Evolutionary conservation across 768 basidiomycete species (phyloP).

Genomic region (Sporobolomyces roseus): DNA sequence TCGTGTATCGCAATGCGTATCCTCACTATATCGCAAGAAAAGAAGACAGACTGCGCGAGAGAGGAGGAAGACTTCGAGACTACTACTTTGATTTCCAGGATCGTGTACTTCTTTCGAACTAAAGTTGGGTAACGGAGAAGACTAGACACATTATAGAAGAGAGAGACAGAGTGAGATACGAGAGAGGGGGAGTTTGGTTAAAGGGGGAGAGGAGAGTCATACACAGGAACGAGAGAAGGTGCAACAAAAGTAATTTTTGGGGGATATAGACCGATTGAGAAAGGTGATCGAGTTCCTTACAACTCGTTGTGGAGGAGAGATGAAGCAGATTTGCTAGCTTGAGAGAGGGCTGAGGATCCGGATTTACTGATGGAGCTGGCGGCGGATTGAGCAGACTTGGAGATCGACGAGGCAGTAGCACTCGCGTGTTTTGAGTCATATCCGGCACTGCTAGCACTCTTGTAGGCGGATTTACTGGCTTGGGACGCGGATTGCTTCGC

Average conservation of each 20-base stretch:
- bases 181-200: no score
- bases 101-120: no score
- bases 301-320: slow-evolving; percentile 20
- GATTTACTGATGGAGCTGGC: background rate
- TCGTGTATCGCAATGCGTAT: no score
- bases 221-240: background rate
- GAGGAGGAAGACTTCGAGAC: no score
- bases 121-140: no score
- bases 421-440: slow-evolving; percentile 11
- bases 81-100: no score
- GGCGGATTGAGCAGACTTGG: background rate
- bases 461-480: slow-evolving; percentile 22
- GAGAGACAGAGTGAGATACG: background rate
- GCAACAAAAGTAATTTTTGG: no score
- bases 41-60: no score
- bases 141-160: background rate
- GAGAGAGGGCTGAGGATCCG: background rate
- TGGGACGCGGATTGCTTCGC: slow-evolving; percentile 9
- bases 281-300: slow-evolving; percentile 3
- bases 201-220: background rate
- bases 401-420: background rate
- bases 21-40: no score
- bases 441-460: slow-evolving; percentile 15
- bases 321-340: slow-evolving; percentile 19
- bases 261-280: background rate